Evolutionary conservation across 176 grass and related monocot species (phyloP), one percentile per base, ranked within the genome.

Genomic region (Oryza rufipogon): DNA sequence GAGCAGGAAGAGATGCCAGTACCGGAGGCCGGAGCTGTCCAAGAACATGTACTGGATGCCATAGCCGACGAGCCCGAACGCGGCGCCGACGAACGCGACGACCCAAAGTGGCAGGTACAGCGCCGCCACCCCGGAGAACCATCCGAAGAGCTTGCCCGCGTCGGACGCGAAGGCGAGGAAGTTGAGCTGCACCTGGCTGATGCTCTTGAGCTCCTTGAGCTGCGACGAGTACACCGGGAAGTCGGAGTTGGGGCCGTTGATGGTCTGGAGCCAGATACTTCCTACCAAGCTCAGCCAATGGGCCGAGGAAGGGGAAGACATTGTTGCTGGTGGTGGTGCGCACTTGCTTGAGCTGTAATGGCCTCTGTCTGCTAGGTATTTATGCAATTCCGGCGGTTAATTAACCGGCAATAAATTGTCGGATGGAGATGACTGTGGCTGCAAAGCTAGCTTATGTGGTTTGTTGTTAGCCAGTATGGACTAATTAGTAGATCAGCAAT

Each of bases 221-320:
- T 99, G 91, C 36, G 97, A 92, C 78, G 97, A 99, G 86, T 99
- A 99, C 56, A 99, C 86, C 5, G 97, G 91, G 84, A 99, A 99
- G 77, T 99, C 97, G 66, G 91, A 70, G 88, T 99, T 99, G 58
- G 97, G 85, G 0, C 93, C 93, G 81, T 99, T 99, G 84, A 96
- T 86, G 79, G 93, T 89, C 66, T 99, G 97, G 47, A 99, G 93
- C 97, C 97, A 99, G 80, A 99, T 92, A 83, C 88, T 92, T 33
- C 91, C 97, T 47, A 99, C 86, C 71, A 99, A 91, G 90, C 91
- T 99, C 79, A 96, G 71, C 93, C 95, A 99, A 48, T 88, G 91
- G 47, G 86, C 71, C 64, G 91, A 92, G 23, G 91, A 86, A 86
- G 93, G 89, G 66, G 89, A 87, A 80, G 88, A 49, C 88, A 91